These are phyloP conservation scores for Magnaporthiopsis incrustans DNA, from an alignment of 2,329 filamentous ascomycete species.

Conservation along the genomic window DNA sequence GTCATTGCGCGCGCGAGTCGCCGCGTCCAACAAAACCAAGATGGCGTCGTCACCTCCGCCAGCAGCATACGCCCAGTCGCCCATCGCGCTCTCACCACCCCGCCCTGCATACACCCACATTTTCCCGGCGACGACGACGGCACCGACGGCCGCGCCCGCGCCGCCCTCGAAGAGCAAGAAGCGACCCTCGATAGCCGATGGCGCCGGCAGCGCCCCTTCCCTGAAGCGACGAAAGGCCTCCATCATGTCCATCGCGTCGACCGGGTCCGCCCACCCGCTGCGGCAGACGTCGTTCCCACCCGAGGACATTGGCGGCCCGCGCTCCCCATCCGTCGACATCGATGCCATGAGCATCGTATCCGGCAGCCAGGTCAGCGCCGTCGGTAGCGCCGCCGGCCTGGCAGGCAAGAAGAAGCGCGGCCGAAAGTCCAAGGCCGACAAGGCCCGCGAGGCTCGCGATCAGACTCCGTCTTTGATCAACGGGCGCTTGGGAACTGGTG, in stretches of 20 bases:
- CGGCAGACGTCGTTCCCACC: constrained; percentile 78
- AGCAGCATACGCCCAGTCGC: constrained; percentile 34
- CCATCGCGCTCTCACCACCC: constrained; percentile 47
- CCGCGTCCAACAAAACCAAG: constrained; percentile 11
- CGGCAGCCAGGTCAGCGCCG: constrained; percentile 48
- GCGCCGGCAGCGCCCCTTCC: constrained; percentile 32
- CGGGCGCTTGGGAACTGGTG: constrained; percentile 25
- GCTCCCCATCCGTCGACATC: constrained; percentile 60
- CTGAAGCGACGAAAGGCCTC: constrained; percentile 67
- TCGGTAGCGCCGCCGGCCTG: constrained; percentile 20
- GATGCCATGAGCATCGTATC: constrained; percentile 53
- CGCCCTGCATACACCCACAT: constrained; percentile 41
- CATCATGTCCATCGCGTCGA: constrained; percentile 45
- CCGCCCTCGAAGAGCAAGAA: constrained; percentile 41
- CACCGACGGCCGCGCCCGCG: neutral
- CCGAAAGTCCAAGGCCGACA: constrained; percentile 50
- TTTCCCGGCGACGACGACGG: constrained; percentile 24
- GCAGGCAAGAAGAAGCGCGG: constrained; percentile 51
- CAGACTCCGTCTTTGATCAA: constrained; percentile 26
- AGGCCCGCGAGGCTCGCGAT: constrained; percentile 38
- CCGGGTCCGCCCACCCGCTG: constrained; percentile 53
- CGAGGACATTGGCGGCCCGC: constrained; percentile 40
- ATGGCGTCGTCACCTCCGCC: constrained; percentile 46
- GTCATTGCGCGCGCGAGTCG: constrained; percentile 10
- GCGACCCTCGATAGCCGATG: constrained; percentile 25